Percentiles rank a stretch among this genome's conserved stretches.
phyloP scores from a whole-genome alignment of 441 rosid genomes.

The Populus hybrid region DNA sequence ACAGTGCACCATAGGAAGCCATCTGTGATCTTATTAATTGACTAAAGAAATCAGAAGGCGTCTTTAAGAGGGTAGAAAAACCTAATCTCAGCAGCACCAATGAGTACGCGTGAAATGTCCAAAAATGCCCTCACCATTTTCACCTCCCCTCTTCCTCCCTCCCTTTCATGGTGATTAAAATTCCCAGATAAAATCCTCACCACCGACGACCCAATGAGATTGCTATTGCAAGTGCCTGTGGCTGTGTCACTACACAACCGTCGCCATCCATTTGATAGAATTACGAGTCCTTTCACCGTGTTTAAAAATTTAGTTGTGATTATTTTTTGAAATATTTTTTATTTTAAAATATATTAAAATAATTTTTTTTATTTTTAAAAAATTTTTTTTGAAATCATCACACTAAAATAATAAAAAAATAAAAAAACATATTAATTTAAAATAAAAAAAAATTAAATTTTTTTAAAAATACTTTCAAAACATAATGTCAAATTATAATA shows the following conservation, averaged over 20 bases:
- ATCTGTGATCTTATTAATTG: neutral
- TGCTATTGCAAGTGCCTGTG: neutral
- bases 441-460: too few species aligned
- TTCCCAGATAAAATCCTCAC: neutral
- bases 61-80: neutral
- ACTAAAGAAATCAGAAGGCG: constrained; percentile 15
- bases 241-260: neutral
- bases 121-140: neutral
- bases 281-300: neutral
- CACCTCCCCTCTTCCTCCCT: too few species aligned
- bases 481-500: too few species aligned
- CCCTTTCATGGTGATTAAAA: neutral
- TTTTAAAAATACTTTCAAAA: too few species aligned
- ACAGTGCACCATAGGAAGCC: constrained; percentile 12
- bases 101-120: neutral
- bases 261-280: neutral
- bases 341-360: too few species aligned
- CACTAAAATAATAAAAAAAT: too few species aligned
- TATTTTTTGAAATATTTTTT: too few species aligned
- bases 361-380: too few species aligned
- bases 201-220: neutral
- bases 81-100: constrained; percentile 18
- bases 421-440: too few species aligned
- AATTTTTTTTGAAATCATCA: too few species aligned
- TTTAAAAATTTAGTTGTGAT: too few species aligned